Base-by-base conservation (phyloP, 495 filamentous ascomycete species). In the Talaromyces thailandensis region DNA sequence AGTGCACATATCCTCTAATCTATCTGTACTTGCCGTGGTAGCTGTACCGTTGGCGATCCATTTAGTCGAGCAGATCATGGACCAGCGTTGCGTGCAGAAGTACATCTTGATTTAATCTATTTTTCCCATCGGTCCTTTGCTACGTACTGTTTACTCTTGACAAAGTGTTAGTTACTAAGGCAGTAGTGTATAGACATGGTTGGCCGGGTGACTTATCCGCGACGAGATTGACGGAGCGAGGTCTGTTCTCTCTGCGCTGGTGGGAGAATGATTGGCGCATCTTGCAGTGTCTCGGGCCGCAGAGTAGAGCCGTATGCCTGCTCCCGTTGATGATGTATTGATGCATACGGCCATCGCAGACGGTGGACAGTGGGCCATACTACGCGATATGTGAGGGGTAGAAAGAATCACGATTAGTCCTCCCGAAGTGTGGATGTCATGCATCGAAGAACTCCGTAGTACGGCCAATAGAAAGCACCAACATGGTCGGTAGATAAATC, bases 61-160 rank as follows among this genome's bases (percentile, higher is more conserved):
- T 55, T 28, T 55, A 55, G 51, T 55, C 51, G 51, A 55, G 51
- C 28, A 4, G 51, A 55, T 55, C 51, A 52, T 52, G 48, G 5
- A 40, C 35, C 35, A 40, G 9, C 35, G 9, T 14, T 40, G 35
- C 9, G 29, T 40, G 35, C 35, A 21, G 43, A 48, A 48, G 43
- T 21, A 21, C 21, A 45, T 45, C 40, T 45, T n/a, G 40, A 21
- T 18, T 37, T 45, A 18, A 45, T 45, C 7, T 45, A 18, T 18
- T 45, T 45, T 9, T 37, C 1, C 4, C 16, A 37, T 37, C 35
- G 7, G 35, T 40, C 9, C 3, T 40, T 16, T 4, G 28, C 3
- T 29, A 29, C 35, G 14, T 21, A 21, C 18, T 21, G 37, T 45
- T 6, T 45, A 45, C n/a, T 5, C 16, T 45, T 16, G n/a, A n/a